Evolutionary conservation across 2,329 filamentous ascomycete genomes (phyloP), one percentile per base, ranked within the genome.

Genomic region (Fusarium sp.): DNA sequence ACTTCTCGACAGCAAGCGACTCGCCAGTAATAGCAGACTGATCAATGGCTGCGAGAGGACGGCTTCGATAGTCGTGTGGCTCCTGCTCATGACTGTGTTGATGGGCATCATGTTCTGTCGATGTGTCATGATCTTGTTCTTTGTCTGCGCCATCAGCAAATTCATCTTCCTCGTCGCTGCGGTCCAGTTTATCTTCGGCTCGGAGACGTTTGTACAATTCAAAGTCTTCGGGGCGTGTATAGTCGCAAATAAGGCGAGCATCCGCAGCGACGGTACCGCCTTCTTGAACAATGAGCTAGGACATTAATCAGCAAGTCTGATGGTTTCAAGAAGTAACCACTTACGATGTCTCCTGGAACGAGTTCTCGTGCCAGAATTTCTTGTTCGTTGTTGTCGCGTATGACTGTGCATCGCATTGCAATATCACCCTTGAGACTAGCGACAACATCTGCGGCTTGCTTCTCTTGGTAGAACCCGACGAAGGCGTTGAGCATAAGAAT

Each of bases 401-500:
- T 52, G 12, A 73, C 70, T 0, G 38, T 69, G 12, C 70, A 72
- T 19, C 70, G 60, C 70, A 72, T 72, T 2, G 70, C 70, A n/a
- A 72, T 72, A n/a, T 72, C 70, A 23, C 70, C 70, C 6, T 72
- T 72, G 23, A 72, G 38, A 42, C 70, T 72, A 0, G 70, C 69
- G 1, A 72, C 70, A 0, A 72, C 71, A 16, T 72, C 70, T 18
- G 70, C 70, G 2, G 70, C 70, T 18, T 73, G 69, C 13, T 70
- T 70, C 37, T 72, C 70, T 3, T 72, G 70, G 16, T 72, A 66
- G 49, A 64, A 72, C 13, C 70, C 70, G 23, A 72, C 70, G 28
- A 72, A 72, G 30, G 70, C 70, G 4, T 72, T 72, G 16, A 72
- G 69, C 38, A 72, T 30, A n/a, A 72, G 65, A 6, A 72, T 72